These are phyloP conservation scores for Fusarium domesticum DNA, from an alignment of 2,329 filamentous ascomycete genomes.

Conservation along the genomic window DNA sequence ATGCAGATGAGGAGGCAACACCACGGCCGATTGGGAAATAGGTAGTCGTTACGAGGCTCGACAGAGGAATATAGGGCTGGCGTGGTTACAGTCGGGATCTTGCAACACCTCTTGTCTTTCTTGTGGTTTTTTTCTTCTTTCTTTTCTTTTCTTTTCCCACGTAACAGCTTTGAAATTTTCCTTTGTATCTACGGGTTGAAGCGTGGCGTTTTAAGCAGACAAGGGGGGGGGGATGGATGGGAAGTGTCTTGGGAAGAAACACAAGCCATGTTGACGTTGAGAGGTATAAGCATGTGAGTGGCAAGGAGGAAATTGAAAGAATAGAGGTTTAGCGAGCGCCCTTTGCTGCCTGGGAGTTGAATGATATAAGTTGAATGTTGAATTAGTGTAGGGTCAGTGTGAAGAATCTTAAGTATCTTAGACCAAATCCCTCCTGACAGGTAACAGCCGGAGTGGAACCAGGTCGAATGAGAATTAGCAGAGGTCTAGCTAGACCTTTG, in stretches of 20 bases:
- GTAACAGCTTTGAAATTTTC: slow-evolving; percentile 11
- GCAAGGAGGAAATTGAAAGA: background rate
- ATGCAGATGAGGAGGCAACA: slow-evolving; percentile 38
- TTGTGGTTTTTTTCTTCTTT: slow-evolving; percentile 3
- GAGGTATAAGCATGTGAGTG: slow-evolving; percentile 3
- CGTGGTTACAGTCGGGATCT: background rate
- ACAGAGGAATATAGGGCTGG: background rate
- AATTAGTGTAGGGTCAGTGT: too few species aligned
- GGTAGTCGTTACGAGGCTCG: slow-evolving; percentile 1
- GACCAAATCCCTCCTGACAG: too few species aligned
- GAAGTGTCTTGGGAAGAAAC: slow-evolving; percentile 5
- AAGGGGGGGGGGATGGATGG: slow-evolving; percentile 19
- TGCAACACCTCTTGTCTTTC: slow-evolving; percentile 3
- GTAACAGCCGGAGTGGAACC: too few species aligned
- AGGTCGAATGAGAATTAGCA: too few species aligned
- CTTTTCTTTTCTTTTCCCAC: slow-evolving; percentile 5
- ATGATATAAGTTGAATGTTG: background rate
- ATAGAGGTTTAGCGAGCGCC: background rate
- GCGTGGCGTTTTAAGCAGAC: slow-evolving; percentile 30
- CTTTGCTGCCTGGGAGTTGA: background rate
- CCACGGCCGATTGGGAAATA: slow-evolving; percentile 36
- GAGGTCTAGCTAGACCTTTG: too few species aligned
- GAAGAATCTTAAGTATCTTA: too few species aligned
- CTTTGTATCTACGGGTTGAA: slow-evolving; percentile 29
- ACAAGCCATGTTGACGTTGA: background rate